Percentiles rank a stretch among this genome's conserved stretches.
Conservation (phyloP, 768 basidiomycete genomes). For the Termitomyces sp. region DNA sequence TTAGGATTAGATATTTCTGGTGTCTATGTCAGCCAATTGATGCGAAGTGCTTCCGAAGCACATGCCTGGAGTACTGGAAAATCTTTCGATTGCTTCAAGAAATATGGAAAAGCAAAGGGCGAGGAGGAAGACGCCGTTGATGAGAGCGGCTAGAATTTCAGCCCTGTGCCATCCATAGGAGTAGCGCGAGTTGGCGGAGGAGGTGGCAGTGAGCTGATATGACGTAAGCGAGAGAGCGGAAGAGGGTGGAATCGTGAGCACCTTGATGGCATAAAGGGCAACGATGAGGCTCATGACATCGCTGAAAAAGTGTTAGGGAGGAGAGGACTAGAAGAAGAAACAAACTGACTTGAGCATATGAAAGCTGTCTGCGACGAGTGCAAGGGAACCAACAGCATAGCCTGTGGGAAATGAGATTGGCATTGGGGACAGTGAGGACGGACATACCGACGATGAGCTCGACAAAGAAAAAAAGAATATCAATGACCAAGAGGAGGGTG, state of each 20-base stretch:
- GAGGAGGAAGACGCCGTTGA: slow-evolving; percentile 96
- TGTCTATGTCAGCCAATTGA: slow-evolving; percentile 14
- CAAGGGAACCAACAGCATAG: slow-evolving; percentile 94
- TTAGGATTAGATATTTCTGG: slow-evolving; percentile 87
- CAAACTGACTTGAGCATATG: slow-evolving; percentile 93
- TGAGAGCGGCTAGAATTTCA: slow-evolving; percentile 89
- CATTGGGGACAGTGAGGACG: slow-evolving; percentile 4
- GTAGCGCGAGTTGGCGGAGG: slow-evolving; percentile 67
- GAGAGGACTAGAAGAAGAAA: slow-evolving; percentile 2
- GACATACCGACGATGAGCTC: slow-evolving; percentile 78
- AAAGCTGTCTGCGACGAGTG: slow-evolving; percentile 94
- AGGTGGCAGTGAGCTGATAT: slow-evolving; percentile 60
- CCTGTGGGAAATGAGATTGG: slow-evolving; percentile 43
- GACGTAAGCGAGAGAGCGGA: slow-evolving; percentile 8
- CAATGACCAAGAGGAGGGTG: slow-evolving; percentile 76
- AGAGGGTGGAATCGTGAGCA: slow-evolving; percentile 21
- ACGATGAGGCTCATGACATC: slow-evolving; percentile 96
- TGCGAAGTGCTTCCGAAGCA: slow-evolving; percentile 8
- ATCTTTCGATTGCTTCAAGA: slow-evolving; percentile 87
- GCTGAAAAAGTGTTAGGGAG: slow-evolving; percentile 41
- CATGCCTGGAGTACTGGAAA: slow-evolving; percentile 81
- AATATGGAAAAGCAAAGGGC: slow-evolving; percentile 96
- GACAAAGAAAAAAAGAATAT: slow-evolving; percentile 82
- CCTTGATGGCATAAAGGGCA: slow-evolving; percentile 93
- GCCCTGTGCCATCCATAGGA: slow-evolving; percentile 99